Base-by-base conservation (phyloP, 805 yeast genomes). In the Yamadazyma insecticola region DNA sequence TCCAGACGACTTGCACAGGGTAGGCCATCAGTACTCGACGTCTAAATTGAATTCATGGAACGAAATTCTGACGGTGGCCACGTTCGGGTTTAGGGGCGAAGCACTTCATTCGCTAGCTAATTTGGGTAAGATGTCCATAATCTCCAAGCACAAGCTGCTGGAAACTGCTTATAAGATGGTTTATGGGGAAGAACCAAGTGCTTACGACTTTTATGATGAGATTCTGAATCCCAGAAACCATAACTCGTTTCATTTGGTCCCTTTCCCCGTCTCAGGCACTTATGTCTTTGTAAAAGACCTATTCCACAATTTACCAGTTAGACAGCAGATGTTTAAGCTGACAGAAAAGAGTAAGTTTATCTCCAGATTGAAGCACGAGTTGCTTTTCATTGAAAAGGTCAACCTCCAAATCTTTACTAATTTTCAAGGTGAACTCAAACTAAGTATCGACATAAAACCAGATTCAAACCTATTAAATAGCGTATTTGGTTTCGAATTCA, bases 61-160 rank as follows among this genome's bases (percentile, higher is more conserved):
- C n/a, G n/a, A n/a, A n/a, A n/a, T n/a, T n/a, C n/a, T n/a, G n/a
- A n/a, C n/a, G n/a, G n/a, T n/a, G n/a, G n/a, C 32, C 1, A 72
- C 81, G 0, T 72, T 67, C 41, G 95, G 95, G 1, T 83, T 78
- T 47, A 65, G 84, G 29, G 95, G 95, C 1, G 83, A 79, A 43
- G 82, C 92, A 0, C 42, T 86, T 12, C 60, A 66, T 31, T 67
- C 80, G 1, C 56, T 86, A 3, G 13, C 11, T 3, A 13, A 27
- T 7, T 13, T 34, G 4, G 17, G 36, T 16, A 9, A 19, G n/a
- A 29, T 76, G n/a, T 45, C 63, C 0, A 51, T 85, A 1, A 49
- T 65, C 1, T 70, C 90, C 0, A 72, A 70, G 36, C n/a, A n/a
- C n/a, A 41, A 54, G 0, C 36, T 33, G 11, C 52, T 9, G 10